These are phyloP conservation scores for Thalassiosira exigua DNA, from an alignment of 352 stramenopile genomes.

Conservation along the genomic window DNA sequence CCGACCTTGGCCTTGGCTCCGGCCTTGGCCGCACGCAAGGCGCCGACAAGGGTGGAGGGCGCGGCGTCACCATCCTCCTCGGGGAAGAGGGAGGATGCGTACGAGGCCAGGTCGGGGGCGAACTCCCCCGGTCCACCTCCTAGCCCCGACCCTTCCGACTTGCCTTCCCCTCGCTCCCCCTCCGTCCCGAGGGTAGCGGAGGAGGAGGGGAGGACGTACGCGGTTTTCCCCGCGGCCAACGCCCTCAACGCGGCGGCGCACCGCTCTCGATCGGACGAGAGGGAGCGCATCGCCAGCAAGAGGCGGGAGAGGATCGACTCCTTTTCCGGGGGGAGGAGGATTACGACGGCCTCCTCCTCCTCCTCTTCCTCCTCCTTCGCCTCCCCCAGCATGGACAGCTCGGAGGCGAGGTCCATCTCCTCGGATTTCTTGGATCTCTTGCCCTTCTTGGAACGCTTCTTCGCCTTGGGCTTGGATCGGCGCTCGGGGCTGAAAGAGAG, in stretches of 20 bases:
- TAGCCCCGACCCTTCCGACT: neutral
- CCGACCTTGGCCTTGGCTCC: no score
- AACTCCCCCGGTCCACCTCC: neutral
- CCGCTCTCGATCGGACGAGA: slow-evolving; percentile 23
- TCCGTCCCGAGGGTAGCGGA: neutral
- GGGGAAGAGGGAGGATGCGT: neutral
- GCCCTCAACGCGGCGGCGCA: slow-evolving; percentile 40
- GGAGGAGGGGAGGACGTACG: slow-evolving; percentile 3
- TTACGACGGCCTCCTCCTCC: no score
- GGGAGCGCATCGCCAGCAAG: slow-evolving; percentile 18
- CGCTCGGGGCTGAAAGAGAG: no score
- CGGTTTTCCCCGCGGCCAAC: slow-evolving; percentile 31
- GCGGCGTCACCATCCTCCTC: neutral
- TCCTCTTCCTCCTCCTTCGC: no score
- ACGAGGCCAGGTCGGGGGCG: slow-evolving; percentile 5
- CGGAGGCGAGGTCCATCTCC: no score
- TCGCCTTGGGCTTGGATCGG: no score
- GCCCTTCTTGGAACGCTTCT: no score
- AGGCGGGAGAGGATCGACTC: slow-evolving; percentile 33
- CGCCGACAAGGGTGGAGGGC: neutral
- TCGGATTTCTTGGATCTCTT: no score
- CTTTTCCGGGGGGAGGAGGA: no score
- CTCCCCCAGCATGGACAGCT: no score
- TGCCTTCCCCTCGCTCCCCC: neutral
- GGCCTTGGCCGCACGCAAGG: no score